Conservation (phyloP, 352 stramenopile species). For the Saprolegnia diclina region DNA sequence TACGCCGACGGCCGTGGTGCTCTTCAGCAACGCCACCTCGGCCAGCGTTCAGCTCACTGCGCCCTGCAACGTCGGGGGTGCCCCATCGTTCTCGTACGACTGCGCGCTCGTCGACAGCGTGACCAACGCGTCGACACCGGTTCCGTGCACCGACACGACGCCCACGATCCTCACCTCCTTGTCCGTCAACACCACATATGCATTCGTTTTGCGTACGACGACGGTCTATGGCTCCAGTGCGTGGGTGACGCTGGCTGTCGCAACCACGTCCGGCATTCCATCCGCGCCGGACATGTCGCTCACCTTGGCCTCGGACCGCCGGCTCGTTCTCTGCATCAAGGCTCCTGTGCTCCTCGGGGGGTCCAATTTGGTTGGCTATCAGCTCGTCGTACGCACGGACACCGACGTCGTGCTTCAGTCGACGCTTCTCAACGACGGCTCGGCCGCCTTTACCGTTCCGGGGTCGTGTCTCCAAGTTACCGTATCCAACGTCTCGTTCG, state of each 20-base stretch:
- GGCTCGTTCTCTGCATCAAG: not conserved
- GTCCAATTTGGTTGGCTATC: not conserved
- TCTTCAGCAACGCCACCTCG: not conserved
- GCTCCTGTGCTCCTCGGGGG: not conserved
- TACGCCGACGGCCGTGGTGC: not conserved
- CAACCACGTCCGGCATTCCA: not conserved
- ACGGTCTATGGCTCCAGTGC: not conserved
- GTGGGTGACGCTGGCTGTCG: not conserved
- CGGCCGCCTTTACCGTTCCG: not conserved
- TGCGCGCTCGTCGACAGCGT: not conserved
- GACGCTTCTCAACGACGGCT: not conserved
- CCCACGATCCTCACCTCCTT: not conserved
- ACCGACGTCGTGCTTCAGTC: no score
- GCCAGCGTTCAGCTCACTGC: not conserved
- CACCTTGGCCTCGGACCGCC: not conserved
- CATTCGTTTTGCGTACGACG: not conserved
- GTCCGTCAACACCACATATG: not conserved
- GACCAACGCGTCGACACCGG: not conserved
- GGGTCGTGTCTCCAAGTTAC: not conserved
- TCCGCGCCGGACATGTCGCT: not conserved
- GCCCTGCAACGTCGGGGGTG: not conserved
- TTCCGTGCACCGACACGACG: not conserved
- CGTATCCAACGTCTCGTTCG: conserved; percentile 5
- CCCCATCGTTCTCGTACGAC: not conserved
- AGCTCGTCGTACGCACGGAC: not conserved